A percentile compares a stretch with the other conserved stretches of the same genome.
Conservation (phyloP, 192 early-diverging fungal species). For the Jimgerdemannia flammicorona region DNA sequence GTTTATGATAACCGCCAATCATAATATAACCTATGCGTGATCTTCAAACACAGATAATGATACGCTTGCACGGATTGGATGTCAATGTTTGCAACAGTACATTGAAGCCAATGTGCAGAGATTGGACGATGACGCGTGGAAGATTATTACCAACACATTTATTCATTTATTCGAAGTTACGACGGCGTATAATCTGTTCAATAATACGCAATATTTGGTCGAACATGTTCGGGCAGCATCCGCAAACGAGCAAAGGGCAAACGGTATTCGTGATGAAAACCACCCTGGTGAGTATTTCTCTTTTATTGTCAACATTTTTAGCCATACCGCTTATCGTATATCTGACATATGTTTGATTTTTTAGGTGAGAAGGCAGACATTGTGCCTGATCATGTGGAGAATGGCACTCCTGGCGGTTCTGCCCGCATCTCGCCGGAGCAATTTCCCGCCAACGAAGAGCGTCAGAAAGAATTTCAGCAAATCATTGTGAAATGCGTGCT, state of each 20-base stretch:
- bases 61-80: slow-evolving; percentile 83
- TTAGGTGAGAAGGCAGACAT: slow-evolving; percentile 21
- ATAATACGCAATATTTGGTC: slow-evolving; percentile 34
- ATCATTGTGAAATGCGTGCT: slow-evolving; percentile 89
- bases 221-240: slow-evolving; percentile 17
- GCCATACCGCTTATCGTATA: too few species aligned
- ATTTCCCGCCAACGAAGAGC: slow-evolving; percentile 33
- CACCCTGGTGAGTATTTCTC: not conserved
- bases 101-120: slow-evolving; percentile 75
- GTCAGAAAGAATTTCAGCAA: slow-evolving; percentile 74
- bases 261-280: slow-evolving; percentile 1
- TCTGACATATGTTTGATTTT: slow-evolving; percentile 2
- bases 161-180: slow-evolving; percentile 74
- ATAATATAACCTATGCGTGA: not conserved
- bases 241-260: slow-evolving; percentile 1
- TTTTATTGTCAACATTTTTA: not conserved
- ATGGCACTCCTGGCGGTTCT: slow-evolving; percentile 14
- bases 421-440: slow-evolving; percentile 3
- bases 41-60: slow-evolving; percentile 64
- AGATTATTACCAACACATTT: slow-evolving; percentile 65
- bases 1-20: not conserved
- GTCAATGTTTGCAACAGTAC: slow-evolving; percentile 86
- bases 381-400: slow-evolving; percentile 9
- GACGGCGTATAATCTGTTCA: slow-evolving; percentile 71
- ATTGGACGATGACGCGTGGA: slow-evolving; percentile 72